Evolutionary conservation across 2,329 filamentous ascomycete species (phyloP).

Genomic region (Keithomyces neogunnii): DNA sequence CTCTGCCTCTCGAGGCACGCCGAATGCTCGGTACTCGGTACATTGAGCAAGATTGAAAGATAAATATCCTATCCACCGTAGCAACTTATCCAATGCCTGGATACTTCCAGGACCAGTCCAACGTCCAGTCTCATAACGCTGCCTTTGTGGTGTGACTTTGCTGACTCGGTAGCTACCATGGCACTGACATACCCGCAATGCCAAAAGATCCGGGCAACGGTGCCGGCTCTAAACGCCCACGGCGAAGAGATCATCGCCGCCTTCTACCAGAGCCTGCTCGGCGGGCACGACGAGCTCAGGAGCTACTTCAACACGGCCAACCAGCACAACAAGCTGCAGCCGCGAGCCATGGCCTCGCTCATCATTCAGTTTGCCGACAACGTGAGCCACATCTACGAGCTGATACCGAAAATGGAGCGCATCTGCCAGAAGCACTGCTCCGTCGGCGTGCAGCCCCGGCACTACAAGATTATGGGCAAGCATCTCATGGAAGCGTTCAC

Average conservation of each 20-base stretch:
- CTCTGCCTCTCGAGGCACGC: too few relatives aligned
- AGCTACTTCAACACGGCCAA: constrained; percentile 56
- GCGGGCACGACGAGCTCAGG: constrained; percentile 56
- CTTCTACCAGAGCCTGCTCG: constrained; percentile 64
- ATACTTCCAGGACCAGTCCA: too few relatives aligned
- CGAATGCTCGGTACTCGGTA: too few relatives aligned
- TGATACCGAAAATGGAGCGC: constrained; percentile 44
- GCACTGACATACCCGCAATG: constrained; percentile 46
- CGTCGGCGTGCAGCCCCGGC: constrained; percentile 57
- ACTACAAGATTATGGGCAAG: constrained; percentile 63
- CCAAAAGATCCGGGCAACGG: constrained; percentile 59
- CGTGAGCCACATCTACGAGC: constrained; percentile 53
- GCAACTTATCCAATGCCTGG: too few relatives aligned
- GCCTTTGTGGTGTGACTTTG: too few relatives aligned
- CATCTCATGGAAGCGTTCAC: constrained; percentile 61
- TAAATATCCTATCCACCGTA: too few relatives aligned
- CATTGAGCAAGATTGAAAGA: too few relatives aligned
- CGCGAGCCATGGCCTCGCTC: constrained; percentile 24
- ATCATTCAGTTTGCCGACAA: constrained; percentile 65
- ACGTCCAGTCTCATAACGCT: too few relatives aligned
- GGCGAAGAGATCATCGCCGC: constrained; percentile 60
- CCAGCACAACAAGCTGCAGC: constrained; percentile 26
- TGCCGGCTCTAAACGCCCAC: constrained; percentile 59
- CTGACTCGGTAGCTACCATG: constrained; percentile 14
- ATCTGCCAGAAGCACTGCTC: constrained; percentile 67